Percentiles rank a stretch among this genome's conserved stretches.
These are phyloP conservation scores for Xylaria sp. DNA, from an alignment of 2,329 filamentous ascomycete genomes.

Conservation along the genomic window DNA sequence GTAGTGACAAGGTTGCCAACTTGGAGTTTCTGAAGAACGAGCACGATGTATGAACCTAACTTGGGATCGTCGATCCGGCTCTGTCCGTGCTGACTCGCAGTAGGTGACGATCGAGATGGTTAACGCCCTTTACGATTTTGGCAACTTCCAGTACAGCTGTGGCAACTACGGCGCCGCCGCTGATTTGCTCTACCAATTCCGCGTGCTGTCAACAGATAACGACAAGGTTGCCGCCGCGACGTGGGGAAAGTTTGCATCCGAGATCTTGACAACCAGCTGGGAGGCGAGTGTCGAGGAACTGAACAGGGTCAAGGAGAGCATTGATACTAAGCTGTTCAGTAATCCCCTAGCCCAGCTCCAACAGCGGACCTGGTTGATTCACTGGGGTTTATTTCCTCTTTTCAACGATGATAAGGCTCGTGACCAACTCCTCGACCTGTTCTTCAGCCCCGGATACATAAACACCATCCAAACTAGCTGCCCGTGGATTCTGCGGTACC, in stretches of 20 bases:
- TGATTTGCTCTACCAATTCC: constrained; percentile 96
- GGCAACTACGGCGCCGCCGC: constrained; percentile 90
- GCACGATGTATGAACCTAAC: constrained; percentile 70
- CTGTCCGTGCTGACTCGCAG: constrained; percentile 18
- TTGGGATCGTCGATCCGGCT: neutral
- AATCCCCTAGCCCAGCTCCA: constrained; percentile 94
- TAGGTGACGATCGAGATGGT: constrained; percentile 93
- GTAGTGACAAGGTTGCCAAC: constrained; percentile 98
- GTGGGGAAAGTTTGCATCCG: constrained; percentile 96
- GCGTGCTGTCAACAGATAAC: constrained; percentile 96
- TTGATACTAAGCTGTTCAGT: constrained; percentile 94
- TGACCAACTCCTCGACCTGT: constrained; percentile 90
- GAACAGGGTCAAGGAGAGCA: constrained; percentile 86
- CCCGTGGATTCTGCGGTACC: constrained; percentile 94
- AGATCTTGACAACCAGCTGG: constrained; percentile 96
- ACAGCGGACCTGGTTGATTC: constrained; percentile 95
- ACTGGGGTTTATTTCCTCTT: constrained; percentile 98
- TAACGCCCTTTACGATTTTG: constrained; percentile 92
- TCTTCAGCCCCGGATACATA: constrained; percentile 97
- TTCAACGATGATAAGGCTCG: constrained; percentile 96
- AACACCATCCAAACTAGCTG: constrained; percentile 99
- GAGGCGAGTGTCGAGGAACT: constrained; percentile 90
- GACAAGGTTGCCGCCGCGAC: constrained; percentile 95
- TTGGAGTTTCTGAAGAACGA: constrained; percentile 97
- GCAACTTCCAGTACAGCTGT: constrained; percentile 97